phyloP scores from a whole-genome alignment of 805 yeast species.

The Wickerhamiella spandovensis region DNA sequence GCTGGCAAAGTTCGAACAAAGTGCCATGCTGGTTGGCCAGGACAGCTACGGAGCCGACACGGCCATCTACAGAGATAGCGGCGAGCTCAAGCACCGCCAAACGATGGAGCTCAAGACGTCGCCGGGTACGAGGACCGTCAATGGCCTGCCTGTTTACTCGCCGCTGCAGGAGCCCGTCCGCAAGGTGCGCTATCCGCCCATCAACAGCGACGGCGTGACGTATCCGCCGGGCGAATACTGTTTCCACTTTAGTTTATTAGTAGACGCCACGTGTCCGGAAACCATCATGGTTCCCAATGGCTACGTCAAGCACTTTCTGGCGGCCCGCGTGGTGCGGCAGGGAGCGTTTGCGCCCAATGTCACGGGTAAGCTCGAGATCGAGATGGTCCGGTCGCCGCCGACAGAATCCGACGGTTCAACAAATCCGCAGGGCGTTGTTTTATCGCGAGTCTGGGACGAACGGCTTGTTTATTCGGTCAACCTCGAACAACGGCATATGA shows the following conservation, averaged over 20 bases:
- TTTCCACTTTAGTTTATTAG: constrained; percentile 69
- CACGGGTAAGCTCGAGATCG: constrained; percentile 43
- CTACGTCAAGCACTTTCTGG: constrained; percentile 45
- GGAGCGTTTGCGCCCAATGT: constrained; percentile 70
- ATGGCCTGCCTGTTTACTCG: constrained; percentile 15
- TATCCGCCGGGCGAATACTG: constrained; percentile 72
- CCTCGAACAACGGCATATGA: constrained; percentile 61
- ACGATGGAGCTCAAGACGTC: constrained; percentile 6
- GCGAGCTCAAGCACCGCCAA: constrained; percentile 10
- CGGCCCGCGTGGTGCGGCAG: constrained; percentile 46
- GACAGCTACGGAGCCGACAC: constrained; percentile 25
- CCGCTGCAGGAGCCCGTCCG: constrained; percentile 14
- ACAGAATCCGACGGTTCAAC: constrained; percentile 58
- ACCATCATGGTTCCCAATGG: constrained; percentile 61
- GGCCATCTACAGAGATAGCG: constrained; percentile 13
- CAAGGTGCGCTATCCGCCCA: constrained; percentile 12
- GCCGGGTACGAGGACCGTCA: background rate
- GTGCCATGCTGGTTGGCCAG: constrained; percentile 19
- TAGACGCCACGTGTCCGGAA: constrained; percentile 69
- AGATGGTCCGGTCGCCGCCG: constrained; percentile 55
- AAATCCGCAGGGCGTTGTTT: constrained; percentile 60
- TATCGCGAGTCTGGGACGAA: constrained; percentile 77
- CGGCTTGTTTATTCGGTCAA: constrained; percentile 65
- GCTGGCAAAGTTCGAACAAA: constrained; percentile 17
- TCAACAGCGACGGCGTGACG: constrained; percentile 18